These are phyloP conservation scores for Pleurotus sapidus DNA, from an alignment of 768 basidiomycete genomes.

Conservation along the genomic window DNA sequence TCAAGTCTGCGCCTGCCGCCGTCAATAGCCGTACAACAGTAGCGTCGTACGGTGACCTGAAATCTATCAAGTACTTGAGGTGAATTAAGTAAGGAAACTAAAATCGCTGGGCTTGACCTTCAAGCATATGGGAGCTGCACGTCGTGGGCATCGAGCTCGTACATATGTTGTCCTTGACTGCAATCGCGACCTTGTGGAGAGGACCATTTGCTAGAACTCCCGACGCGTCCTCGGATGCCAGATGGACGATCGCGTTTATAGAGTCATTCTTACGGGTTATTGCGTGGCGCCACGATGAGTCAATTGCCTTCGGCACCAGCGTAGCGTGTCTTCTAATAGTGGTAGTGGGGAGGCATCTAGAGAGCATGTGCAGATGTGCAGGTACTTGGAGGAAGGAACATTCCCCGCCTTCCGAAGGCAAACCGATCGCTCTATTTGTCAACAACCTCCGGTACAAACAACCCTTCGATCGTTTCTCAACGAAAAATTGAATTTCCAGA, in stretches of 20 bases:
- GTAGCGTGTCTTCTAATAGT: neutral
- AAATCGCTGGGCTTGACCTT: slow-evolving; percentile 33
- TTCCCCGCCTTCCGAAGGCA: neutral
- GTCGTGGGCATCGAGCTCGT: slow-evolving; percentile 61
- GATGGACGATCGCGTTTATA: slow-evolving; percentile 57
- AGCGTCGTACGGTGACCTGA: slow-evolving; percentile 80
- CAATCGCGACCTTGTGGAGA: slow-evolving; percentile 49
- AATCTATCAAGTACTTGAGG: slow-evolving; percentile 41
- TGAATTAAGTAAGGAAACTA: neutral
- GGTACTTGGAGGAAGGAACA: neutral
- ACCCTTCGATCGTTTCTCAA: too few species aligned
- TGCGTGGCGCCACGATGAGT: slow-evolving; percentile 23
- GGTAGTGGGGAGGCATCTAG: neutral
- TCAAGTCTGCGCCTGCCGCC: slow-evolving; percentile 61
- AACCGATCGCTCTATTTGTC: slow-evolving; percentile 10
- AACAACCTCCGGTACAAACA: too few species aligned
- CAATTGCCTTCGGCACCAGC: neutral
- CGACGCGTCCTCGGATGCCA: slow-evolving; percentile 46
- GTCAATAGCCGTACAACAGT: slow-evolving; percentile 72
- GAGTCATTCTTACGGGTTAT: slow-evolving; percentile 34
- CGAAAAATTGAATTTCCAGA: too few species aligned
- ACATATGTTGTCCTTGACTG: slow-evolving; percentile 87
- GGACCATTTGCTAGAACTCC: slow-evolving; percentile 31
- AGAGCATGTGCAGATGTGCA: neutral
- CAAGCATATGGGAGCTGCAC: slow-evolving; percentile 76